Evolutionary conservation across 495 filamentous ascomycete species (phyloP), one percentile per base, ranked within the genome.

Genomic region (Annulohypoxylon bovei): DNA sequence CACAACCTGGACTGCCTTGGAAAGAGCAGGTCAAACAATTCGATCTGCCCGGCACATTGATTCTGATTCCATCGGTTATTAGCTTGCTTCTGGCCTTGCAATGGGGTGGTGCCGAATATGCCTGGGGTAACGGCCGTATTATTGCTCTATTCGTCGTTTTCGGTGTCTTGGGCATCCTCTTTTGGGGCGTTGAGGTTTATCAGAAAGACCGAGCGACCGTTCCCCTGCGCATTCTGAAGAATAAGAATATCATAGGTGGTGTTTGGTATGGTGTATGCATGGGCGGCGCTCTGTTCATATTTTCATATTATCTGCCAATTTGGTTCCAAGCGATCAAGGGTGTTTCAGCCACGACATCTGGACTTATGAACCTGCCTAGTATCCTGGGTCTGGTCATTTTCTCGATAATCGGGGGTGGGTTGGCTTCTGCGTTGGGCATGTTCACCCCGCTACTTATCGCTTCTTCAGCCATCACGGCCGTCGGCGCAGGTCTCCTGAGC

Each of bases 241-340:
- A 66, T n/a, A 66, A 59, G 54, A 66, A 66, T 12, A 66, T 66
- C 23, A 0, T 66, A 16, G 63, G 63, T n/a, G 63, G 42, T 8
- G 44, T 66, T 0, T 66, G 63, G 63, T 66, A 66, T 14, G 63
- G 63, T 8, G 63, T 66, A 32, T 66, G 63, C 32, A 59, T 66
- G 54, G 54, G 63, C 0, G 76, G 75, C 9, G 74, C 76, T 27
- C 80, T 88, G 37, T 62, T 83, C 57, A 62, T 74, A 28, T 97
- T 97, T 75, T 74, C 95, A 3, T 86, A 85, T 74, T 90, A 91
- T 81, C 79, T 97, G 8, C 93, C 94, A 0, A 90, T 95, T 67
- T 97, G 91, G 90, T 96, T 97, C 83, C 94, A 97, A 73, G 90
- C 92, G 4, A 88, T 97, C 75, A 90, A 94, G 73, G 87, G 85